Conservation (phyloP, 176 grass and related monocot species). For the Lolium perenne region DNA sequence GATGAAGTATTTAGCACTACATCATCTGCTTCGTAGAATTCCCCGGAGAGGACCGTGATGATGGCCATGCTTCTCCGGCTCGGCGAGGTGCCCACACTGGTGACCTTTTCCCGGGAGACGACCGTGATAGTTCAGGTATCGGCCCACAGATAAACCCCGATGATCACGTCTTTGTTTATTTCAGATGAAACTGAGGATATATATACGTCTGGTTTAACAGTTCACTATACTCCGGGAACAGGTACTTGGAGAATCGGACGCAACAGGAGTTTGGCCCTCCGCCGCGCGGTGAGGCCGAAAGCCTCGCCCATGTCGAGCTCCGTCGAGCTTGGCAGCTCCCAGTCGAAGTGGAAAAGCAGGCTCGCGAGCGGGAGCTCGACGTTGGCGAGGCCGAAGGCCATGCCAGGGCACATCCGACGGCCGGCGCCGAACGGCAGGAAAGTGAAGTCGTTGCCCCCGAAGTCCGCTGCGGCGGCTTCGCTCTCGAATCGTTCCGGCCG, state of each 20-base stretch:
- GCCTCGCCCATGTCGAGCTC: not conserved
- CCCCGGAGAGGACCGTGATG: too few species aligned
- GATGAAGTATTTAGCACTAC: too few species aligned
- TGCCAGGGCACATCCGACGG: constrained; percentile 41
- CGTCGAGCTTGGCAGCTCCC: not conserved
- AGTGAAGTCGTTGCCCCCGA: not conserved
- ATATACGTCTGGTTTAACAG: not conserved
- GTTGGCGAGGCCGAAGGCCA: constrained; percentile 37
- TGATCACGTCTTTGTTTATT: not conserved
- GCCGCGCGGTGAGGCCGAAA: not conserved
- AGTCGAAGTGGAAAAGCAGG: constrained; percentile 33
- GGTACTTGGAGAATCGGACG: not conserved
- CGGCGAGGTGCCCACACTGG: too few species aligned
- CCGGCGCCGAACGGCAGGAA: constrained; percentile 37
- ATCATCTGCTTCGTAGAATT: too few species aligned
- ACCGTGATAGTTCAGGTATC: too few species aligned
- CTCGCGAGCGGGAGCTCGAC: constrained; percentile 34
- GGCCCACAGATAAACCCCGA: not conserved
- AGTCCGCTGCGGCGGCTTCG: not conserved
- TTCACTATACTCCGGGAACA: not conserved
- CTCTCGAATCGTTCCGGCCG: not conserved
- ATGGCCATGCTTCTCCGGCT: too few species aligned
- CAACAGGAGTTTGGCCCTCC: not conserved
- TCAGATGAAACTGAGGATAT: constrained; percentile 1
- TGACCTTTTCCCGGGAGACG: too few species aligned